Base-by-base conservation (phyloP, 2,329 filamentous ascomycete genomes). In the Fonsecaea erecta region DNA sequence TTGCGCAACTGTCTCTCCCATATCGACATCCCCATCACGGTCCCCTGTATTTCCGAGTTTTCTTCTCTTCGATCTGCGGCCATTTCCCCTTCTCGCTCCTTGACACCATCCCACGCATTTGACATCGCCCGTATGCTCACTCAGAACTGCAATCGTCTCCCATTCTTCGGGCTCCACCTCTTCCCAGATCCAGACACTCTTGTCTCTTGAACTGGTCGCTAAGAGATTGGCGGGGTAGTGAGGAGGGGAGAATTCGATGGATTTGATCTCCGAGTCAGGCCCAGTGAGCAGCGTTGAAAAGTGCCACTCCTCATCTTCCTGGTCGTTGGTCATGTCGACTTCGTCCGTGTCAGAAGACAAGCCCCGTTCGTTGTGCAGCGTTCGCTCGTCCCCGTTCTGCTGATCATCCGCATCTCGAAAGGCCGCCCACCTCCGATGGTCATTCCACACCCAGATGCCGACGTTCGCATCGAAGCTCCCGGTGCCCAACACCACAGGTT, bases 121-220 rank as follows among this genome's bases (percentile, higher is more conserved):
- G 71, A 99, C 93, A 78, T 99, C 95, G 24, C 91, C 93, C 53
- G 93, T 90, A 76, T 99, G 95, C 79, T 98, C 95, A 78, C 91
- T 92, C 73, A 98, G 84, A 60, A 98, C 94, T 0, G 94, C 95
- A 16, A 98, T 88, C 1, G 95, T 98, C 83, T 99, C 95, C 82
- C 93, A 98, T 76, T 98, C 95, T 62, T 96, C 93, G 16, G 89
- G 90, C 71, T 91, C 89, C 60, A 97, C 86, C 76, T 98, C 95
- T 78, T 99, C 95, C 95, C 95, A 99, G 72, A 99, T 92, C 95
- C 95, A 99, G 18, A 98, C 92, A 16, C 87, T 90, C 81, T 98
- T 98, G 77, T 99, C 95, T 55, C 95, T 86, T 60, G 88, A 91
- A 78, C 93, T 97, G 0, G 93, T 97, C 5, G 95, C 95, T 3